phyloP scores from a whole-genome alignment of 1,139 yeast genomes.

The Pichia sp. region DNA sequence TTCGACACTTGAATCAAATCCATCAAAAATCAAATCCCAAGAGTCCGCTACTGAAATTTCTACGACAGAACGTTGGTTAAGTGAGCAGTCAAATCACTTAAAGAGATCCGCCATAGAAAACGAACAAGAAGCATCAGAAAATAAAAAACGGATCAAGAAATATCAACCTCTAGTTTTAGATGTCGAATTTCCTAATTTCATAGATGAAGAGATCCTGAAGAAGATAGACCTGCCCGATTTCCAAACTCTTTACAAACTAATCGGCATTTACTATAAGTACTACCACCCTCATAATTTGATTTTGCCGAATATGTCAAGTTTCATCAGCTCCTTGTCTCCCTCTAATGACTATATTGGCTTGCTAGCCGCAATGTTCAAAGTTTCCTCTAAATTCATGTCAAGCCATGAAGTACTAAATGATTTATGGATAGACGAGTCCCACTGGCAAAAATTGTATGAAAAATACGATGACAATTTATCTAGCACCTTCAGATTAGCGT shows the following conservation, averaged over 20 bases:
- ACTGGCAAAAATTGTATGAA: slow-evolving; percentile 34
- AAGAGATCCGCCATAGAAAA: slow-evolving; percentile 4
- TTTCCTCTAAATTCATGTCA: slow-evolving; percentile 28
- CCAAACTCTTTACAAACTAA: slow-evolving; percentile 29
- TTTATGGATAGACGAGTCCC: slow-evolving; percentile 26
- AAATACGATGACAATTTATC: slow-evolving; percentile 32
- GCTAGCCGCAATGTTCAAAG: slow-evolving; percentile 33
- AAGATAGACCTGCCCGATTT: slow-evolving; percentile 38
- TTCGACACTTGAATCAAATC: not conserved
- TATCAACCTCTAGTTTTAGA: slow-evolving; percentile 3
- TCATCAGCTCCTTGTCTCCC: slow-evolving; percentile 30
- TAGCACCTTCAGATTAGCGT: slow-evolving; percentile 17
- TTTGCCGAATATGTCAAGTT: slow-evolving; percentile 33
- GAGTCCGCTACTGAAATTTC: slow-evolving; percentile 5
- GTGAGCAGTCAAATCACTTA: slow-evolving; percentile 11
- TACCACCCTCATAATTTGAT: slow-evolving; percentile 39
- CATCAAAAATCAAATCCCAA: not conserved
- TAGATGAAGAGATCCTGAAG: slow-evolving; percentile 24
- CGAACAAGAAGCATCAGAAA: not conserved
- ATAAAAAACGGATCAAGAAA: slow-evolving; percentile 1
- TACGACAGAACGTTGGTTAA: slow-evolving; percentile 20
- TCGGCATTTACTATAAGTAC: slow-evolving; percentile 42
- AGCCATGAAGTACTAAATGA: slow-evolving; percentile 23
- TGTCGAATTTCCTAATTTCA: slow-evolving; percentile 5
- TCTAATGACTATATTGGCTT: slow-evolving; percentile 34